Evolutionary conservation across 352 stramenopile species (phyloP).

Genomic region (Phytophthora vignae): DNA sequence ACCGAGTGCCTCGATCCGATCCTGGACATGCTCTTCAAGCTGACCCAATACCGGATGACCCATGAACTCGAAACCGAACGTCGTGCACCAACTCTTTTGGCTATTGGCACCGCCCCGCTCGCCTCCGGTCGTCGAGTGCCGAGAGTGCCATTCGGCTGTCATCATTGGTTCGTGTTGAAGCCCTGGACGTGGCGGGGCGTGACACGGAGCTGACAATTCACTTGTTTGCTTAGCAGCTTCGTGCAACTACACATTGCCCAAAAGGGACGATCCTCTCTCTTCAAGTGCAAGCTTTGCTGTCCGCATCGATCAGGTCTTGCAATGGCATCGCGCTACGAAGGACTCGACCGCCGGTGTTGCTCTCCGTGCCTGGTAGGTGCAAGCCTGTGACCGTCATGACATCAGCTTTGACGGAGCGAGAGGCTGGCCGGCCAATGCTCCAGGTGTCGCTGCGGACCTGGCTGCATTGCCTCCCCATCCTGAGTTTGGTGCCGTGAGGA

Average conservation of each 20-base stretch:
- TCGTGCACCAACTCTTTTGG: conserved; percentile 21
- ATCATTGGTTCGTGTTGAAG: conserved; percentile 40
- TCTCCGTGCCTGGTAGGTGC: background rate
- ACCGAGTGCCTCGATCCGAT: background rate
- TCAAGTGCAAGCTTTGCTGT: conserved; percentile 14
- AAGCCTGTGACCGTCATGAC: conserved; percentile 6
- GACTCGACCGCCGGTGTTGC: background rate
- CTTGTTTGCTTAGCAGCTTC: conserved; percentile 40
- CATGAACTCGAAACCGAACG: conserved; percentile 15
- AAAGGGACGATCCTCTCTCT: conserved; percentile 25
- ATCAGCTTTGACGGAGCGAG: conserved; percentile 25
- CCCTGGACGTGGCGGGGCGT: conserved; percentile 24
- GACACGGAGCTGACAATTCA: conserved; percentile 35
- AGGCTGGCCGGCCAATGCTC: conserved; percentile 5
- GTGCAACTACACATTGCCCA: conserved; percentile 13
- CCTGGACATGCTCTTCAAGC: conserved; percentile 15
- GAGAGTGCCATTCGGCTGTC: conserved; percentile 11
- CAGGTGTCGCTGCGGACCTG: conserved; percentile 24
- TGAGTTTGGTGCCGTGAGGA: conserved; percentile 38
- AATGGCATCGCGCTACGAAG: conserved; percentile 17
- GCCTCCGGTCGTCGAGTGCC: conserved; percentile 6
- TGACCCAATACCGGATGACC: conserved; percentile 20
- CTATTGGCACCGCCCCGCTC: background rate
- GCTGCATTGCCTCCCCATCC: conserved; percentile 34
- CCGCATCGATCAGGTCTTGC: conserved; percentile 14